Evolutionary conservation across 2,329 filamentous ascomycete species (phyloP).

Genomic region (Beauveria rudraprayagi): DNA sequence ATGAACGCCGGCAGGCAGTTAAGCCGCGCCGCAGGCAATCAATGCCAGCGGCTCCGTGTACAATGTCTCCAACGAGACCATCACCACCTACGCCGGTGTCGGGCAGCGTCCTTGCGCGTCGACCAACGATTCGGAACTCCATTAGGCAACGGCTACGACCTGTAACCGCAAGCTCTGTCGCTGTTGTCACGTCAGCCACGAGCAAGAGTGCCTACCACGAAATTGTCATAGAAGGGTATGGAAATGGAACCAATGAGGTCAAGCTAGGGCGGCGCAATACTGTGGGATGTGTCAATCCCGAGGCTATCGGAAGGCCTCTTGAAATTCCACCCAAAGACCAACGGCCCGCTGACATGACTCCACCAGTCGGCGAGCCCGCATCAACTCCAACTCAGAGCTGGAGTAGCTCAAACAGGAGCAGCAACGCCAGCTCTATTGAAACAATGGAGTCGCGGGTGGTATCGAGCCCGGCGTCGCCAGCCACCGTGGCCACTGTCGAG

Average conservation of each 20-base stretch:
- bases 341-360: neutral
- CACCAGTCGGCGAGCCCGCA: neutral
- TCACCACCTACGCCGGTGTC: constrained; percentile 24
- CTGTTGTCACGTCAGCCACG: constrained; percentile 15
- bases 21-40: constrained; percentile 2
- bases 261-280: constrained; percentile 16
- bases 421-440: neutral
- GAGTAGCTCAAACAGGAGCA: constrained; percentile 1
- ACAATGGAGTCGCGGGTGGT: neutral
- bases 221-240: constrained; percentile 45
- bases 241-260: constrained; percentile 41
- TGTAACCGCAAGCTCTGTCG: constrained; percentile 19
- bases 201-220: constrained; percentile 34
- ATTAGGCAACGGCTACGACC: constrained; percentile 18
- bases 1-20: neutral
- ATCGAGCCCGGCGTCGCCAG: neutral
- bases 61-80: constrained; percentile 1
- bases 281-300: constrained; percentile 16
- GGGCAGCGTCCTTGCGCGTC: constrained; percentile 21
- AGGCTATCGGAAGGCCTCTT: constrained; percentile 17
- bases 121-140: constrained; percentile 27
- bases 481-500: neutral
- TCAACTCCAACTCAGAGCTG: neutral
- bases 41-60: constrained; percentile 6
- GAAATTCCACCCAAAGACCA: constrained; percentile 12